Evolutionary conservation across 768 basidiomycete species (phyloP).

Genomic region (Pulveroboletus sp.): DNA sequence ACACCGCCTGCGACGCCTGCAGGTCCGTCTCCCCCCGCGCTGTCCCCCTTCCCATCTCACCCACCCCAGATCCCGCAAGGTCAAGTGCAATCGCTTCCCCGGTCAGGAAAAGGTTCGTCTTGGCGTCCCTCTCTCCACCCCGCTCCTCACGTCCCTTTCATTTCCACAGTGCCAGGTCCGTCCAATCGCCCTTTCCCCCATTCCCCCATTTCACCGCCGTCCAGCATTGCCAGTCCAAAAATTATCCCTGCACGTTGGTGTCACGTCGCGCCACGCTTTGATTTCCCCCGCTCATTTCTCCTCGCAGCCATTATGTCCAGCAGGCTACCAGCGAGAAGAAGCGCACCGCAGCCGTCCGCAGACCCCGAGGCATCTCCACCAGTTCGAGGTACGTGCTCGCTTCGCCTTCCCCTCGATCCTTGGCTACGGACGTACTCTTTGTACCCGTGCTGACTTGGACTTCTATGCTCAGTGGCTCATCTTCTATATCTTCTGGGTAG

Average conservation of each 20-base stretch:
- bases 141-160: slow-evolving; percentile 11
- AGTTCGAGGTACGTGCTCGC: slow-evolving; percentile 40
- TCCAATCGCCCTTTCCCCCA: slow-evolving; percentile 13
- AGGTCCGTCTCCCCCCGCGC: slow-evolving; percentile 40
- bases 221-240: slow-evolving; percentile 82
- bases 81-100: slow-evolving; percentile 80
- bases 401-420: slow-evolving; percentile 4
- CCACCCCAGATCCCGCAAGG: slow-evolving; percentile 66
- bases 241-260: slow-evolving; percentile 87
- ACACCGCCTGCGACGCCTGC: slow-evolving; percentile 92
- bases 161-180: slow-evolving; percentile 61
- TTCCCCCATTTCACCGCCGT: slow-evolving; percentile 7
- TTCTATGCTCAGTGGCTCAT: slow-evolving; percentile 17
- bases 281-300: slow-evolving; percentile 16
- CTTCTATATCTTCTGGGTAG: slow-evolving; percentile 35
- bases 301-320: slow-evolving; percentile 66
- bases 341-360: slow-evolving; percentile 53
- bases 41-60: slow-evolving; percentile 1
- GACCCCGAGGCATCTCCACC: slow-evolving; percentile 60
- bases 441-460: slow-evolving; percentile 27
- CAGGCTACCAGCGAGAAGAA: slow-evolving; percentile 85
- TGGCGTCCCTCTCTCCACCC: slow-evolving; percentile 8
- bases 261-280: slow-evolving; percentile 13
- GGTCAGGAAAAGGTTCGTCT: slow-evolving; percentile 72
- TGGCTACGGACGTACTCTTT: slow-evolving; percentile 19